Percentiles rank a stretch among this genome's conserved stretches.
Evolutionary conservation across 139 green algal genomes (phyloP).

Genomic region (Chlorella sp.): DNA sequence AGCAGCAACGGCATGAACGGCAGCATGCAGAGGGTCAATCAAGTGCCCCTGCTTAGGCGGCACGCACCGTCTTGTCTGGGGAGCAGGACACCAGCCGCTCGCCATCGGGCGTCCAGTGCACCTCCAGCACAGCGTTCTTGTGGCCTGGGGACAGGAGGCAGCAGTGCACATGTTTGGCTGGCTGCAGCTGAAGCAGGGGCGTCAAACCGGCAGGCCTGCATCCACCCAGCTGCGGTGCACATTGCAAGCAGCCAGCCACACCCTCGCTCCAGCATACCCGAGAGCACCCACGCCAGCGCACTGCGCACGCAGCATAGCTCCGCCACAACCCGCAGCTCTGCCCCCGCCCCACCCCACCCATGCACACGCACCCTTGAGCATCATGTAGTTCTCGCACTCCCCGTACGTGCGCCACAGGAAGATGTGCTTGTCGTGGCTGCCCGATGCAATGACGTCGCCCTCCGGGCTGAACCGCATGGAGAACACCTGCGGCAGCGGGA

Average conservation of each 20-base stretch:
- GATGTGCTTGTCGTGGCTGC: slow-evolving; percentile 84
- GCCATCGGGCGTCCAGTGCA: slow-evolving; percentile 92
- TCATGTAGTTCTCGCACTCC: slow-evolving; percentile 94
- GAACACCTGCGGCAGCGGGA: slow-evolving; percentile 71
- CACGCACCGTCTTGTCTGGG: slow-evolving; percentile 88
- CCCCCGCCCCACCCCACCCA: too few relatives aligned
- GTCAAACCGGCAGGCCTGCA: too few relatives aligned
- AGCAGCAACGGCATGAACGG: too few relatives aligned
- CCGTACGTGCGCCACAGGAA: slow-evolving; percentile 91
- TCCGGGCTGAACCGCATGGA: slow-evolving; percentile 86
- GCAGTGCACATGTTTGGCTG: background rate
- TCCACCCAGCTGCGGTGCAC: too few relatives aligned
- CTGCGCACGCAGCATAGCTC: too few relatives aligned
- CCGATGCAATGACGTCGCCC: slow-evolving; percentile 82
- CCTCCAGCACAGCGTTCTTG: slow-evolving; percentile 93
- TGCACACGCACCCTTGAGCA: slow-evolving; percentile 68
- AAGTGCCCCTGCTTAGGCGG: too few relatives aligned
- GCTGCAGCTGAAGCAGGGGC: too few relatives aligned
- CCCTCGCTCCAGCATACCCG: too few relatives aligned
- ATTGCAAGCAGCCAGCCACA: too few relatives aligned
- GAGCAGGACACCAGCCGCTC: slow-evolving; percentile 83
- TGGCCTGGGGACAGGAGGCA: slow-evolving; percentile 68
- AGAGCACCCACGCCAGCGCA: too few relatives aligned
- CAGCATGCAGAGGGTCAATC: too few relatives aligned
- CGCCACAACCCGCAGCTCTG: too few relatives aligned